Evolutionary conservation across 352 stramenopile species (phyloP).

Genomic region (Phytophthora fragariaefolia): DNA sequence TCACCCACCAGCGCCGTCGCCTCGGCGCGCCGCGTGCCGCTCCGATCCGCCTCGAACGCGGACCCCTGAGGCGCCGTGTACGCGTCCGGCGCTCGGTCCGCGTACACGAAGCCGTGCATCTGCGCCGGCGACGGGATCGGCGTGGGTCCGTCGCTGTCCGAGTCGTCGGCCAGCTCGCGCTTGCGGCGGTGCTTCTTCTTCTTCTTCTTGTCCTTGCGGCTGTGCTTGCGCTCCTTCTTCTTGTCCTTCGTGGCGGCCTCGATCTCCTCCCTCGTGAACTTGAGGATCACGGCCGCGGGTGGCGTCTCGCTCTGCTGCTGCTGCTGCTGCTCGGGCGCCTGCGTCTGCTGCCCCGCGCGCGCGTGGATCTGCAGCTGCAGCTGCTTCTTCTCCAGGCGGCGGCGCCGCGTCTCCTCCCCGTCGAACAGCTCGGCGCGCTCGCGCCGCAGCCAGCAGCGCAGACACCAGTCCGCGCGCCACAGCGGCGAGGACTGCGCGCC

Average conservation of each 20-base stretch:
- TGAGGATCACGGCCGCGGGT: conserved; percentile 29
- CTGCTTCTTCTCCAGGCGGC: conserved; percentile 53
- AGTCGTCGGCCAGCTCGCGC: conserved; percentile 51
- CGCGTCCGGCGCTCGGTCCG: conserved; percentile 31
- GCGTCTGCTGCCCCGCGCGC: conserved; percentile 70
- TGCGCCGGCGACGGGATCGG: conserved; percentile 52
- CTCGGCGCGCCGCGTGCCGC: conserved; percentile 1
- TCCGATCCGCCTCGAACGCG: conserved; percentile 16
- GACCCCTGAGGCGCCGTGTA: conserved; percentile 29
- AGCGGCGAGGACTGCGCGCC: conserved; percentile 67
- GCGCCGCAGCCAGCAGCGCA: conserved; percentile 77
- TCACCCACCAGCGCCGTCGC: conserved; percentile 7
- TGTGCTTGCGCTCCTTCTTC: conserved; percentile 71
- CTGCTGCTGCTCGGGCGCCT: conserved; percentile 15
- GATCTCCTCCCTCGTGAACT: conserved; percentile 49
- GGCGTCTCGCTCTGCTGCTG: conserved; percentile 7
- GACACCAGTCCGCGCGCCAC: conserved; percentile 76
- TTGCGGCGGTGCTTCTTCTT: conserved; percentile 53
- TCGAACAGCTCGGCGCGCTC: conserved; percentile 71
- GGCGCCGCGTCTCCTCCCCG: conserved; percentile 37
- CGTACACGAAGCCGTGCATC: conserved; percentile 56
- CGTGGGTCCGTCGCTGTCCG: conserved; percentile 59
- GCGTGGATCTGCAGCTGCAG: conserved; percentile 54
- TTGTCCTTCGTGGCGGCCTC: conserved; percentile 41
- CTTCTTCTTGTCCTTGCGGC: conserved; percentile 62